These are phyloP conservation scores for Lotus japonicus DNA, from an alignment of 306 rosid species.

Conservation along the genomic window DNA sequence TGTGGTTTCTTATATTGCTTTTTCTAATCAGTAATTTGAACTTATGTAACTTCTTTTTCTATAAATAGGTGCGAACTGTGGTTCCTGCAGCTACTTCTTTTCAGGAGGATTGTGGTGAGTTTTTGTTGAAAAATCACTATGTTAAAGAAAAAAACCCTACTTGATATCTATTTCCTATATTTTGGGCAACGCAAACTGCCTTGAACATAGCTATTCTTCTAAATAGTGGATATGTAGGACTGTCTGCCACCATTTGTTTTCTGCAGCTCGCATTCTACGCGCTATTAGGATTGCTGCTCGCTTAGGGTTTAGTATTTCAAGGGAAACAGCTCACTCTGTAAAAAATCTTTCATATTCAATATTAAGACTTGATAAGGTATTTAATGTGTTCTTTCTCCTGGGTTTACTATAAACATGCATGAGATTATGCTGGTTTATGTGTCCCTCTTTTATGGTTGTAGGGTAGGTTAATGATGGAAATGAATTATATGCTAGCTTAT, in stretches of 20 bases:
- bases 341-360: slow-evolving; percentile 46
- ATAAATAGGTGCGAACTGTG: slow-evolving; percentile 69
- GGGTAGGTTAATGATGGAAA: slow-evolving; percentile 85
- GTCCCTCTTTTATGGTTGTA: slow-evolving; percentile 28
- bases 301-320: slow-evolving; percentile 66
- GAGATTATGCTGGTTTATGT: slow-evolving; percentile 17
- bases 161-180: background rate
- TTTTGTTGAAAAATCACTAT: slow-evolving; percentile 12
- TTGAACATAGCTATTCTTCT: background rate
- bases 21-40: slow-evolving; percentile 17
- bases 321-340: slow-evolving; percentile 66
- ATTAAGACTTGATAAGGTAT: slow-evolving; percentile 73
- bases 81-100: slow-evolving; percentile 69
- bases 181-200: background rate
- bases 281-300: slow-evolving; percentile 87
- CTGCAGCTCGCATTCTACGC: slow-evolving; percentile 85
- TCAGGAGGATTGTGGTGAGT: slow-evolving; percentile 79
- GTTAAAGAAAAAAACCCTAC: background rate
- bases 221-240: background rate
- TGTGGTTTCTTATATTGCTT: slow-evolving; percentile 24
- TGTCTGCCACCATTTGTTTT: slow-evolving; percentile 11
- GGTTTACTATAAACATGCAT: slow-evolving; percentile 9
- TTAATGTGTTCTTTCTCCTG: slow-evolving; percentile 15
- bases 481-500: slow-evolving; percentile 83
- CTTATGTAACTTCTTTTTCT: slow-evolving; percentile 31